Base-by-base conservation (phyloP, 179 eudicot genomes). In the Pouteria campechiana region DNA sequence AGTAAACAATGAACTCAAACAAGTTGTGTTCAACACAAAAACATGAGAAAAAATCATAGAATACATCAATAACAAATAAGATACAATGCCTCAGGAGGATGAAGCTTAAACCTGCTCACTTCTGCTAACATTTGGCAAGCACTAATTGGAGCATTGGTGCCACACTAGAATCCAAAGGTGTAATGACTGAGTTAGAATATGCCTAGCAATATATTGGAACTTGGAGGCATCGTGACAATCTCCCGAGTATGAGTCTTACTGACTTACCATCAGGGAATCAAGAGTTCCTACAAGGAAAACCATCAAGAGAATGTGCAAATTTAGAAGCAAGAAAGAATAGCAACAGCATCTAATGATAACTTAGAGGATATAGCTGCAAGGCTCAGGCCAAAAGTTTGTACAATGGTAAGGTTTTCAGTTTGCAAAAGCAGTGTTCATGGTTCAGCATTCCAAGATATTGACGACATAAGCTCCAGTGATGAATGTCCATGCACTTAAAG, bases 61-160 rank as follows among this genome's bases (percentile, higher is more conserved):
- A 41, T 22, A 20, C 31, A 35, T 29, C 32, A 7, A 15, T 5
- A 12, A 32, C 15, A 37, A 37, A 11, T 36, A 38, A 16, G 21
- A 5, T 21, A 44, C 9, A 34, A 50, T 28, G 25, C 35, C 32
- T 13, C 46, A 25, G 44, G 20, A 49, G 19, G 12, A 27, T 36
- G 51, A 58, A 47, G 49, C 44, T 51, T 52, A 52, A 62, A 88
- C 94, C 94, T 88, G 94, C 78, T 72, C 65, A 88, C 76, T 81
- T 88, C 94, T 54, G 73, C 88, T 61, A 88, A 55, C 97, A 88
- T 84, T 60, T 64, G 92, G 63, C 79, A 61, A 60, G 85, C 67
- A 44, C 80, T 75, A 9, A 76, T 61, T 57, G 81, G 78, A 56
- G 94, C 92, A 59, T 78, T 71, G 18, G 71, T 61, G 54, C 97